Evolutionary conservation across 257 asterid species (phyloP).

Genomic region (Solanum sejunctum): DNA sequence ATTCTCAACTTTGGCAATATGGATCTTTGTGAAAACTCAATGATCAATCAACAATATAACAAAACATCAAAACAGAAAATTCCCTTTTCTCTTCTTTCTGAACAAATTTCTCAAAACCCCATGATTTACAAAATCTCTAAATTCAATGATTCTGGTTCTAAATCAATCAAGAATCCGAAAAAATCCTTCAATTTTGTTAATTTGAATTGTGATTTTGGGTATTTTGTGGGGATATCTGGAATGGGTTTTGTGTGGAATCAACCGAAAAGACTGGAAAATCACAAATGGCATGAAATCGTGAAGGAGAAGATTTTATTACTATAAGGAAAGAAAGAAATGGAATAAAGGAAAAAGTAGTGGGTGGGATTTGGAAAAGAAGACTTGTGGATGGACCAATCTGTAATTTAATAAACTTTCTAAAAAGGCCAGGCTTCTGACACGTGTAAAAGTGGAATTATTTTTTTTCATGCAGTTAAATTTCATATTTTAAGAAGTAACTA

Average conservation of each 20-base stretch:
- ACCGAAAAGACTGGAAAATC: conserved; percentile 9
- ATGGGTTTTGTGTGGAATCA: not conserved
- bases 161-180: not conserved
- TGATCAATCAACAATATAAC: not conserved
- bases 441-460: not conserved
- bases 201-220: conserved; percentile 8
- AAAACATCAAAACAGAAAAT: not conserved
- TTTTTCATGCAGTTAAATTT: not conserved
- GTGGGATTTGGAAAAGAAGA: conserved; percentile 12
- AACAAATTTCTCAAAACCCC: not conserved
- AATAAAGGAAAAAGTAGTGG: not conserved
- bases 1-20: not conserved
- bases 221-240: not conserved
- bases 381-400: not conserved
- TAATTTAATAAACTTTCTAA: not conserved
- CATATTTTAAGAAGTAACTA: too few relatives aligned
- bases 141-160: not conserved
- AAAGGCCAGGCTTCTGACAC: conserved; percentile 4
- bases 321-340: not conserved
- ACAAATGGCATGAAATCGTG: conserved; percentile 15
- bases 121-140: not conserved
- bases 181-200: not conserved
- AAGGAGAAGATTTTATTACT: conserved; percentile 16
- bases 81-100: not conserved
- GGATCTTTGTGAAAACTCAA: not conserved